Percentiles rank a stretch among this genome's conserved stretches.
Conservation (phyloP, 768 basidiomycete species). For the Sarcodon sp. region DNA sequence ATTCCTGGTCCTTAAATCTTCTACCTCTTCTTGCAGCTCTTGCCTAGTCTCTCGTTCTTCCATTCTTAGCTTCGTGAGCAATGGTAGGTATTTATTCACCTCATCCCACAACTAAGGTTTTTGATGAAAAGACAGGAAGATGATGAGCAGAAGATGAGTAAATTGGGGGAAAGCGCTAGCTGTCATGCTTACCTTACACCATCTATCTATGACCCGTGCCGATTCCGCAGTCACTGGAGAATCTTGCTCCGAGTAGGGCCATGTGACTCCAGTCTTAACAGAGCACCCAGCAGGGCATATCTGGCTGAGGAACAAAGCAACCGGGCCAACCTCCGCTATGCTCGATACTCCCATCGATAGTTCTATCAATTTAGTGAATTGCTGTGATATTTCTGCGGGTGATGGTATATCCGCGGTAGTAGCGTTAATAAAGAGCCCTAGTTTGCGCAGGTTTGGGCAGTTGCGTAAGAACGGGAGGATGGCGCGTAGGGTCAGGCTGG, state of each 20-base stretch:
- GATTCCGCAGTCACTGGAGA: conserved; percentile 5
- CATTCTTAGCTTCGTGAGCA: conserved; percentile 27
- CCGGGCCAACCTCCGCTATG: conserved; percentile 26
- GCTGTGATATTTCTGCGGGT: conserved; percentile 1
- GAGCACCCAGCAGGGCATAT: conserved; percentile 30
- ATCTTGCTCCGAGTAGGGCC: conserved; percentile 17
- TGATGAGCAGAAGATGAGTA: too few species aligned
- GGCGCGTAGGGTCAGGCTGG: conserved; percentile 23
- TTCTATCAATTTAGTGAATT: conserved; percentile 11
- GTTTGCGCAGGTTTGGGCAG: conserved; percentile 21
- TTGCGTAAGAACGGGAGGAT: conserved; percentile 25
- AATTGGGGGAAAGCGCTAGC: conserved; percentile 10
- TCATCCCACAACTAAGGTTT: conserved; percentile 23
- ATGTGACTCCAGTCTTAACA: conserved; percentile 35
- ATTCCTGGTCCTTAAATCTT: conserved; percentile 35
- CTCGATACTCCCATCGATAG: conserved; percentile 40
- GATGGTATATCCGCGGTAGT: conserved; percentile 9
- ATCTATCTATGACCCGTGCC: neutral
- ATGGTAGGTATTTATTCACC: conserved; percentile 27
- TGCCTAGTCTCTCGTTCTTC: conserved; percentile 28
- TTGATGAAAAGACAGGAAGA: too few species aligned
- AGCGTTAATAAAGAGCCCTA: conserved; percentile 27
- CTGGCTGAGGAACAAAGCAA: conserved; percentile 40
- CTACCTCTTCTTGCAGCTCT: conserved; percentile 29
- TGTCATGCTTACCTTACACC: conserved; percentile 3